Conservation (phyloP, 2,329 filamentous ascomycete species). For the Aureobasidium sp. region DNA sequence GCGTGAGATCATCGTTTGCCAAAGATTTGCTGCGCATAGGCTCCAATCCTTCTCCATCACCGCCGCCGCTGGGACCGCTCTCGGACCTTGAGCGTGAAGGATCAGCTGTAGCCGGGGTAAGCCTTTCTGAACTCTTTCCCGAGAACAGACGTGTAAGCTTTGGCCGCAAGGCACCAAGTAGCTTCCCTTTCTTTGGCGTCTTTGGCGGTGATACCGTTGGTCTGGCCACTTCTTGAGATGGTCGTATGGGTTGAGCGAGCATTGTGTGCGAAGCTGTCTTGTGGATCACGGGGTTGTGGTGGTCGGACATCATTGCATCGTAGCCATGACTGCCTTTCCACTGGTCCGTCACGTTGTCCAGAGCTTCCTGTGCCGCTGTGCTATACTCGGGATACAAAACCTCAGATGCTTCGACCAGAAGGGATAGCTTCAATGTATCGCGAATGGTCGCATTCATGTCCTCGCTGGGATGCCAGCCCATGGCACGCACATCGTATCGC, state of each 20-base stretch:
- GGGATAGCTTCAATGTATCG: conserved; percentile 38
- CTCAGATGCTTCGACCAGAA: conserved; percentile 38
- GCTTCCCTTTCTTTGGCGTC: neutral
- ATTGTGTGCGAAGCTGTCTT: conserved; percentile 12
- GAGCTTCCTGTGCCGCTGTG: conserved; percentile 35
- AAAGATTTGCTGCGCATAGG: conserved; percentile 18
- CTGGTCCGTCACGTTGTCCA: conserved; percentile 35
- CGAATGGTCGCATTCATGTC: conserved; percentile 26
- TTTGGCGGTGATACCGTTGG: conserved; percentile 3
- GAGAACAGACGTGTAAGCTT: conserved; percentile 13
- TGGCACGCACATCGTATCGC: conserved; percentile 38
- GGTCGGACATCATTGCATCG: conserved; percentile 3
- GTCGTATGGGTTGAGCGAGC: conserved; percentile 1
- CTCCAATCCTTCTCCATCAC: neutral
- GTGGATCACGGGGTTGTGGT: conserved; percentile 13
- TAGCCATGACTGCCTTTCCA: conserved; percentile 15
- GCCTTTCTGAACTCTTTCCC: conserved; percentile 8
- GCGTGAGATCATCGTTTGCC: conserved; percentile 24
- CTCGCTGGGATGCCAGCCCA: conserved; percentile 41
- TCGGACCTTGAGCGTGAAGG: conserved; percentile 20
- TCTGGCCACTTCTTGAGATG: neutral
- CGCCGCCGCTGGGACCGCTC: neutral
- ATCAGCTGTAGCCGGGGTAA: neutral
- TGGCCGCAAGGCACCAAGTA: neutral
- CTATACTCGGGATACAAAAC: conserved; percentile 40